A percentile compares a stretch with the other conserved stretches of the same genome.
Conservation (phyloP, 176 grass and related monocot species). For the Saccharum officinarum region DNA sequence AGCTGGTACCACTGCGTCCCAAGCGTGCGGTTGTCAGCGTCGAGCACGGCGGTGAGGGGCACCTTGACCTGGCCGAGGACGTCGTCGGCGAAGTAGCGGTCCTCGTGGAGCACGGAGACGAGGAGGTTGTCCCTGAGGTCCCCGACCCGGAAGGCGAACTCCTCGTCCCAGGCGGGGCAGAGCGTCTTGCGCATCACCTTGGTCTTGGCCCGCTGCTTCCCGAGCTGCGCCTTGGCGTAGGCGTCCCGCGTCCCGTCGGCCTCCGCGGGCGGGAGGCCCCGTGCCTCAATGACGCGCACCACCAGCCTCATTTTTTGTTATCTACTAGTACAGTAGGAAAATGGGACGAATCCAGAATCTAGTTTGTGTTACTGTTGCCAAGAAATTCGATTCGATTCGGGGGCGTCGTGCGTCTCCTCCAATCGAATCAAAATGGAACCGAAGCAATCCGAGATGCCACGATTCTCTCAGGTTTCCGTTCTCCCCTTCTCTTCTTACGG, state of each 20-base stretch:
- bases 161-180: slow-evolving; percentile 79
- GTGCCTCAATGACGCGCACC: slow-evolving; percentile 72
- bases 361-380: background rate
- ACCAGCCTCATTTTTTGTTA: slow-evolving; percentile 59
- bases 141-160: slow-evolving; percentile 78
- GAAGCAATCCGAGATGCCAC: background rate
- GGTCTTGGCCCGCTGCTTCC: slow-evolving; percentile 70
- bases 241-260: slow-evolving; percentile 57
- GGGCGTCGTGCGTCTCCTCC: background rate
- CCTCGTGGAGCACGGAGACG: slow-evolving; percentile 72
- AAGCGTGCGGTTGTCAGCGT: slow-evolving; percentile 68
- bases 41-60: slow-evolving; percentile 66
- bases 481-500: background rate
- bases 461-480: background rate
- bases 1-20: slow-evolving; percentile 76
- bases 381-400: slow-evolving; percentile 15
- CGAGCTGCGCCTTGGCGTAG: slow-evolving; percentile 75
- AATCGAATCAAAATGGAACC: background rate
- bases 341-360: background rate
- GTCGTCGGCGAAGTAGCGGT: slow-evolving; percentile 88
- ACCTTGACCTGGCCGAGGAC: slow-evolving; percentile 84
- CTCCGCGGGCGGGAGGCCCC: slow-evolving; percentile 62
- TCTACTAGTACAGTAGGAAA: background rate
- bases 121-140: slow-evolving; percentile 75
- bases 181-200: slow-evolving; percentile 58